Base-by-base conservation (phyloP, 2,329 filamentous ascomycete species). In the Ilyonectria destructans region DNA sequence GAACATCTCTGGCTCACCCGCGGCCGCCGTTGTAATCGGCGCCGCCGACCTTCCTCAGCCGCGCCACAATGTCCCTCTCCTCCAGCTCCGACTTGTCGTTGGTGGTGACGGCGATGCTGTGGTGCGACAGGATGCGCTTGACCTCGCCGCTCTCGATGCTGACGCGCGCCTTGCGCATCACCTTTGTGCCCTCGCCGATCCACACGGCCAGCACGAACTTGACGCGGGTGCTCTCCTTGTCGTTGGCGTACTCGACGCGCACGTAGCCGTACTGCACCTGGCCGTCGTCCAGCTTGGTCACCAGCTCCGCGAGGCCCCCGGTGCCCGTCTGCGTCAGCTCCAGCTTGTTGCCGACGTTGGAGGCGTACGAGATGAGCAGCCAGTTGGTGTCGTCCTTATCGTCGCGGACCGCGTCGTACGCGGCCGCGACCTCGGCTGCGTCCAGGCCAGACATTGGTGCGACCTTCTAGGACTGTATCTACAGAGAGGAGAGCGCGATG, bases 1-100 rank as follows among this genome's bases (percentile, higher is more conserved):
- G 31, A 2, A 33, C 1, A 33, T 33, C 31, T 33, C 31, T 33
- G 31, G 31, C 10, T 79, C 73, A 89, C 9, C 88, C 89, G 70
- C 89, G 81, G 12, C 88, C 90, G 8, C 90, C 90, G 76, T 92
- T 91, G 85, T 92, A 93, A 80, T 93, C 91, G 17, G 91, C 91
- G 35, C 91, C 91, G 62, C 91, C 91, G 4, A 88, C 90, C 82
- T 88, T 91, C 79, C 91, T 83, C 80, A 92, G 80, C 76, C 87
- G 82, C 68, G 85, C 79, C 17, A 92, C 88, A 58, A 93, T 86
- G 21, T 91, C 89, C 69, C 83, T 82, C 80, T 90, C 88, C 19
- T 88, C 86, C 62, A 93, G 79, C 76, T 93, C 91, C 31, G 81
- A 80, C 80, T 82, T 85, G 74, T 91, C 89, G 68, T 84, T 82